These are phyloP conservation scores for Metarhizium rileyi DNA, from an alignment of 2,329 filamentous ascomycete genomes.

Conservation along the genomic window DNA sequence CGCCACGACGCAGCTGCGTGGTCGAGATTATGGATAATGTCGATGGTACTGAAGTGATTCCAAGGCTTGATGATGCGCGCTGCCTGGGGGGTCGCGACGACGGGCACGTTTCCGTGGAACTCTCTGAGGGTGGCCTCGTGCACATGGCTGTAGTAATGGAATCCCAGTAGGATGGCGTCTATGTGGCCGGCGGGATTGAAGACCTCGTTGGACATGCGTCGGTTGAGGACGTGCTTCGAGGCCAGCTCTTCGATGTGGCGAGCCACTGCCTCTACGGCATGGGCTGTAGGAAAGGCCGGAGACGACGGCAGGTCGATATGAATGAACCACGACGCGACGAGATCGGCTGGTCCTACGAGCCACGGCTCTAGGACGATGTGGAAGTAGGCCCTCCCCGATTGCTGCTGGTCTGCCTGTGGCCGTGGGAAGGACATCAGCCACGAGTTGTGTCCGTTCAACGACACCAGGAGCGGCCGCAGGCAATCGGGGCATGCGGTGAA, in stretches of 20 bases:
- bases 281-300: slow-evolving; percentile 7
- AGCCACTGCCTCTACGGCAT: slow-evolving; percentile 6
- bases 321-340: slow-evolving; percentile 14
- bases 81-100: slow-evolving; percentile 7
- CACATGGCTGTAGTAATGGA: slow-evolving; percentile 8
- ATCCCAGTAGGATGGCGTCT: slow-evolving; percentile 7
- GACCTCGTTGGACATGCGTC: slow-evolving; percentile 9
- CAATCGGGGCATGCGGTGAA: slow-evolving; percentile 8
- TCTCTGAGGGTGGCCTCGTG: slow-evolving; percentile 8
- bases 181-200: slow-evolving; percentile 9
- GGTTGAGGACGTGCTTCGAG: slow-evolving; percentile 5
- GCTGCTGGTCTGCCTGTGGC: slow-evolving; percentile 13
- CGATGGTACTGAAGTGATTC: slow-evolving; percentile 8
- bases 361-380: slow-evolving; percentile 25
- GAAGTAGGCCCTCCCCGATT: slow-evolving; percentile 16
- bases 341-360: slow-evolving; percentile 17
- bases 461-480: slow-evolving; percentile 19
- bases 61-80: slow-evolving; percentile 8
- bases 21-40: slow-evolving; percentile 2
- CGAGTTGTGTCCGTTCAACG: slow-evolving; percentile 24
- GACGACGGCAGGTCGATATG: slow-evolving; percentile 10
- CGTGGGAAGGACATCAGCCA: slow-evolving; percentile 25
- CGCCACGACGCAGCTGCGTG: slow-evolving; percentile 4
- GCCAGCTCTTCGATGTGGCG: slow-evolving; percentile 9
- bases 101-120: slow-evolving; percentile 5